Evolutionary conservation across 2,329 filamentous ascomycete species (phyloP), one percentile per base, ranked within the genome.

Genomic region (Beauveria scarabaeidicola): DNA sequence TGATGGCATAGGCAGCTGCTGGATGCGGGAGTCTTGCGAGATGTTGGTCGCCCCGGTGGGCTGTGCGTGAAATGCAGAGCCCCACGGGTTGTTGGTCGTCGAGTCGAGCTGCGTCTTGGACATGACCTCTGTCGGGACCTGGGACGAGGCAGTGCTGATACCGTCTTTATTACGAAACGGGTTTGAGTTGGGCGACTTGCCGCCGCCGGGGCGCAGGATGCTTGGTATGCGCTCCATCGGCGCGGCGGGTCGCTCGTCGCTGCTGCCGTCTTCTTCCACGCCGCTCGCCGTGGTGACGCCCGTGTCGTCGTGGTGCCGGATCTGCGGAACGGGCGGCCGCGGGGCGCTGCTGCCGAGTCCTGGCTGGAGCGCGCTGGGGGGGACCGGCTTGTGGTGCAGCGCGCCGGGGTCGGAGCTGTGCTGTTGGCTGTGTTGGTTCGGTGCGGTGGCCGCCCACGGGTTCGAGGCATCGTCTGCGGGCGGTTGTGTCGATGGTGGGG

Each of bases 81-180:
- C 67, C 73, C 73, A 73, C 11, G 72, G 70, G 40, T 74, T 72
- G 38, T 65, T 74, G 17, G 56, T 75, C 7, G 73, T 54, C 10
- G 81, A 78, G 53, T 72, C 70, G 6, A 81, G 64, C 46, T 67
- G 71, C 55, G 81, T 67, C 61, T 75, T 73, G 3, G 77, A 72
- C 27, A 81, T 73, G 2, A 73, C 68, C 11, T 72, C 71, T 1
- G 71, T 69, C 1, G 73, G 70, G 7, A 70, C 68, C 11, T 66
- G 62, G 11, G 66, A 15, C 63, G 63, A 19, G 62, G 60, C 46
- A 65, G 64, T 4, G 38, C 32, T 7, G 63, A 79, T 7, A 43
- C 21, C 38, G 63, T 80, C 80, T 59, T 79, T 77, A 62, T 79
- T 79, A 23, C 74, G 64, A 67, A 84, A 84, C 0, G 81, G 81